Evolutionary conservation across 257 asterid genomes (phyloP).

Genomic region (Nicotiana sylvestris): DNA sequence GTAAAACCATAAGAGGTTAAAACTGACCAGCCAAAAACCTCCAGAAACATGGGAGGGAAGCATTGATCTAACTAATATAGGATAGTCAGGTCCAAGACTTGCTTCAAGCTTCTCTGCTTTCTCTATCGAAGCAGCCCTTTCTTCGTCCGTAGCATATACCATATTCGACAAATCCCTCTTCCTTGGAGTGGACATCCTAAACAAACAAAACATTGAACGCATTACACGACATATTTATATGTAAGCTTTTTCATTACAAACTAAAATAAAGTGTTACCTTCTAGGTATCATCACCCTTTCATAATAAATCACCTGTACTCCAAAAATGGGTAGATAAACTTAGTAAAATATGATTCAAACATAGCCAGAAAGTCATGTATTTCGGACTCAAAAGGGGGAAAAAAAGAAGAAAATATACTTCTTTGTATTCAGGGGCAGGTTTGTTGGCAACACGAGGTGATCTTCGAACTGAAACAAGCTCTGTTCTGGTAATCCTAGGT

Average conservation of each 20-base stretch:
- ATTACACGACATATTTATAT: not conserved
- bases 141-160: slow-evolving; percentile 74
- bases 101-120: slow-evolving; percentile 66
- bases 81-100: slow-evolving; percentile 43
- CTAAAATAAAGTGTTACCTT: slow-evolving; percentile 37
- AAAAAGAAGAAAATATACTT: slow-evolving; percentile 30
- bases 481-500: slow-evolving; percentile 60
- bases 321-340: not conserved
- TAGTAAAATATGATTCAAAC: too few relatives aligned
- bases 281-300: slow-evolving; percentile 67
- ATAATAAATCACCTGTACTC: slow-evolving; percentile 47
- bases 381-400: too few relatives aligned
- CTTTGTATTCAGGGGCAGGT: slow-evolving; percentile 56
- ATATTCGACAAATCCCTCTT: slow-evolving; percentile 42
- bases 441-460: slow-evolving; percentile 59
- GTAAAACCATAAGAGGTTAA: too few relatives aligned
- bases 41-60: slow-evolving; percentile 96
- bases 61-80: slow-evolving; percentile 65
- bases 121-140: slow-evolving; percentile 45
- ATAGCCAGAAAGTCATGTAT: too few relatives aligned
- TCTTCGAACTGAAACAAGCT: slow-evolving; percentile 81
- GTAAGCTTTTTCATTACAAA: not conserved
- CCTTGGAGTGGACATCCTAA: slow-evolving; percentile 41
- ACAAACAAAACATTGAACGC: not conserved
- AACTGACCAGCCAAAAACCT: slow-evolving; percentile 91